Conservation (phyloP, 495 filamentous ascomycete species). For the Podospora pseudocomata region DNA sequence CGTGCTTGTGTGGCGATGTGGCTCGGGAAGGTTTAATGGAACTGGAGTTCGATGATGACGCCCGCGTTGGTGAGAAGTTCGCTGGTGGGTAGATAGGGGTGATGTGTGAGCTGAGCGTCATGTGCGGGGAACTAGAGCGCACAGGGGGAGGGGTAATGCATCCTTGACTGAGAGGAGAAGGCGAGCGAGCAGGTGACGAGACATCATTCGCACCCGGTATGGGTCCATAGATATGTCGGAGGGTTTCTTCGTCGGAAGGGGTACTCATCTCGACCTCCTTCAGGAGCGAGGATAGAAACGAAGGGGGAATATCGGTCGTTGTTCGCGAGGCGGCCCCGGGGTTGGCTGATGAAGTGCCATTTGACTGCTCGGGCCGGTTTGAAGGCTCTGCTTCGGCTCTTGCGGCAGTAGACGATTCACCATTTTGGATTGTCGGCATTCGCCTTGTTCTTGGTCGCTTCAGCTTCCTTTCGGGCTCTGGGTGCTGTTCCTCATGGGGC, state of each 20-base stretch:
- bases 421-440: slow-evolving; percentile 33
- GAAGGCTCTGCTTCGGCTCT: slow-evolving; percentile 5
- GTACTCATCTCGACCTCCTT: slow-evolving; percentile 79
- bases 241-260: slow-evolving; percentile 49
- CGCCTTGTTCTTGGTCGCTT: slow-evolving; percentile 75
- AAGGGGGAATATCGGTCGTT: slow-evolving; percentile 44
- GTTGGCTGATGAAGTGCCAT: neutral
- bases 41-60: slow-evolving; percentile 19
- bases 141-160: slow-evolving; percentile 68
- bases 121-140: slow-evolving; percentile 63
- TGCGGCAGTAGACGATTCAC: slow-evolving; percentile 35
- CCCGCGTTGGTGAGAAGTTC: slow-evolving; percentile 54
- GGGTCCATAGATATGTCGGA: slow-evolving; percentile 44
- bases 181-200: slow-evolving; percentile 68
- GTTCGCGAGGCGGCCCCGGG: slow-evolving; percentile 29
- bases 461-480: slow-evolving; percentile 65
- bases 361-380: neutral
- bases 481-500: slow-evolving; percentile 58
- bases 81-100: slow-evolving; percentile 58
- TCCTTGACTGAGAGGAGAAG: slow-evolving; percentile 60
- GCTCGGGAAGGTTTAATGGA: slow-evolving; percentile 34
- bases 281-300: slow-evolving; percentile 76
- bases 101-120: slow-evolving; percentile 59
- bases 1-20: slow-evolving; percentile 17
- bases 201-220: slow-evolving; percentile 46